A percentile compares a stretch with the other conserved stretches of the same genome.
phyloP scores from a whole-genome alignment of 768 basidiomycete species.

The Lyophyllum decastes region DNA sequence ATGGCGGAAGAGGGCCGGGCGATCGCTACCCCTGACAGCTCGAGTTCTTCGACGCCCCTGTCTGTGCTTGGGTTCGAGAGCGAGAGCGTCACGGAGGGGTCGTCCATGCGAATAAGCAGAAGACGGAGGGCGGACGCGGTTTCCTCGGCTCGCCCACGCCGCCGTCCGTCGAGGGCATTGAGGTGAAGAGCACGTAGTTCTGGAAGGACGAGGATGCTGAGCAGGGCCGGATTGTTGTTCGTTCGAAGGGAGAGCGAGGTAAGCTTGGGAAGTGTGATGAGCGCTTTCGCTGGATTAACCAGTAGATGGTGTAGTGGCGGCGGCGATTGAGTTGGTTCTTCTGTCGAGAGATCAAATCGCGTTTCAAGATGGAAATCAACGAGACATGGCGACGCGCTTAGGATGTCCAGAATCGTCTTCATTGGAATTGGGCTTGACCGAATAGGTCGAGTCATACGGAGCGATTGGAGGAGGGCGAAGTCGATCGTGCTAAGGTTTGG shows the following conservation, averaged over 20 bases:
- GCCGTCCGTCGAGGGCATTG: conserved; percentile 36
- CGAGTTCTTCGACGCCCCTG: conserved; percentile 18
- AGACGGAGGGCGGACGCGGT: conserved; percentile 26
- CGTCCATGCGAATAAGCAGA: conserved; percentile 33
- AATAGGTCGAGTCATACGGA: conserved; percentile 25
- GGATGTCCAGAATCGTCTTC: conserved; percentile 17
- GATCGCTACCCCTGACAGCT: conserved; percentile 25
- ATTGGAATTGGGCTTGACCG: conserved; percentile 23
- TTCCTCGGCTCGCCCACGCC: conserved; percentile 26
- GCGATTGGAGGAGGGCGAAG: conserved; percentile 16
- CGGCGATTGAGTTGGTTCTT: conserved; percentile 1
- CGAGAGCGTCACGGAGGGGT: neutral
- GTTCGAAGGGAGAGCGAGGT: conserved; percentile 30
- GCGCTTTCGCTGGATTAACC: neutral
- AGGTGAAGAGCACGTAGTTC: conserved; percentile 29
- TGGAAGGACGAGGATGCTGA: conserved; percentile 31
- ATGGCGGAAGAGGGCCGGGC: conserved; percentile 1
- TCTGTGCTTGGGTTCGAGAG: neutral
- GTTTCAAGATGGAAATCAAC: conserved; percentile 22
- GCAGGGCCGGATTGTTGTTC: conserved; percentile 34
- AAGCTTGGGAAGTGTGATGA: conserved; percentile 19
- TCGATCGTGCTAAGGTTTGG: conserved; percentile 17
- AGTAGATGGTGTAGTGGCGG: no score
- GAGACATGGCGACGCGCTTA: conserved; percentile 18
- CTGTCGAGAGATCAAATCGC: conserved; percentile 10